These are phyloP conservation scores for Rubus idaeus DNA, from an alignment of 306 rosid genomes.

Conservation along the genomic window DNA sequence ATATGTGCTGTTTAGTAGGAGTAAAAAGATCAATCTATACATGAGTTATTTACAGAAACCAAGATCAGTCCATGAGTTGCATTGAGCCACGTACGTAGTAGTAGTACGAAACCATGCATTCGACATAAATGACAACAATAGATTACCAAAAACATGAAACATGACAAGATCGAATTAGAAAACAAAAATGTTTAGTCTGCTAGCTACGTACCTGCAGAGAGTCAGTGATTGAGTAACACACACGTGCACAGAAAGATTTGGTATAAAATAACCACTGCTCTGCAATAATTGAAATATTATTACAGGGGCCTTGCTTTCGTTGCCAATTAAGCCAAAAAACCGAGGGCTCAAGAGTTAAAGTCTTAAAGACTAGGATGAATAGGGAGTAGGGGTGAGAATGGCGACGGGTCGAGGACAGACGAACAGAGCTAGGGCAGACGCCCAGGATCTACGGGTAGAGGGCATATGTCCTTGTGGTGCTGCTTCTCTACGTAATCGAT, in stretches of 20 bases:
- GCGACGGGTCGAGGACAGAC: constrained; percentile 21
- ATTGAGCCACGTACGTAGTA: background rate
- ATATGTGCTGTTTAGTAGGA: no score
- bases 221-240: background rate
- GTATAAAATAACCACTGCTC: background rate
- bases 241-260: background rate
- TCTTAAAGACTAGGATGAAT: no score
- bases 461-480: constrained; percentile 1
- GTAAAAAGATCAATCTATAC: no score
- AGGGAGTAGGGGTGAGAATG: constrained; percentile 15
- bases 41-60: no score
- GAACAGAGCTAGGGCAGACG: constrained; percentile 15
- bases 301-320: background rate
- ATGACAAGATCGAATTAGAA: background rate
- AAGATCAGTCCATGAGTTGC: background rate
- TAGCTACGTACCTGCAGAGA: background rate
- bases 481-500: constrained; percentile 7
- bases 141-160: background rate
- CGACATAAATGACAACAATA: no score
- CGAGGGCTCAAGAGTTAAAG: no score
- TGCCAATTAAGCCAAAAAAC: background rate
- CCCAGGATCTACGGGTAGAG: constrained; percentile 49
- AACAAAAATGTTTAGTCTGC: background rate
- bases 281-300: constrained; percentile 2
- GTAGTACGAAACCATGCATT: background rate